phyloP scores from a whole-genome alignment of 208 protist species.

The Crithidia brevicula region DNA sequence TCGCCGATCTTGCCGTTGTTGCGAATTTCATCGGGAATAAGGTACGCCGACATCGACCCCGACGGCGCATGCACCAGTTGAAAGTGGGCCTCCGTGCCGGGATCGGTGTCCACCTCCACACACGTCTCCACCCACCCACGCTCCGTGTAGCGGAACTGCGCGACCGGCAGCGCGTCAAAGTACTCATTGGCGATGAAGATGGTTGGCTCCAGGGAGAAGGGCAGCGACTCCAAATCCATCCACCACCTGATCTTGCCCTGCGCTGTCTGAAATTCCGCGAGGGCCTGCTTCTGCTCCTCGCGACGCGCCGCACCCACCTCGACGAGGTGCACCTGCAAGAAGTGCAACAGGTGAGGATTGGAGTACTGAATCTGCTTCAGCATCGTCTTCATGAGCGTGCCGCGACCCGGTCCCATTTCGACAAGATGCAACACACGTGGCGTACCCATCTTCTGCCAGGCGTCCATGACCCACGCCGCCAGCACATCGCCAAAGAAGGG shows the following conservation, averaged over 20 bases:
- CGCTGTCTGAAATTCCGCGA: slow-evolving; percentile 85
- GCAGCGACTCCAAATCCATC: slow-evolving; percentile 85
- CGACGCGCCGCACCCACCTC: slow-evolving; percentile 83
- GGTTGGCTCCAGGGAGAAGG: slow-evolving; percentile 82
- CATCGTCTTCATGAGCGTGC: slow-evolving; percentile 91
- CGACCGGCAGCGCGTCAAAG: slow-evolving; percentile 93
- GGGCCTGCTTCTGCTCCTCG: slow-evolving; percentile 85
- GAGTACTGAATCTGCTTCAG: slow-evolving; percentile 84
- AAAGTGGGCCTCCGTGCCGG: slow-evolving; percentile 84
- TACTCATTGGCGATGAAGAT: slow-evolving; percentile 92
- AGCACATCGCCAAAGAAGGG: slow-evolving; percentile 92
- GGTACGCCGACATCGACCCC: slow-evolving; percentile 83
- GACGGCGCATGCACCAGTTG: slow-evolving; percentile 87
- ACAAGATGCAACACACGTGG: slow-evolving; percentile 89
- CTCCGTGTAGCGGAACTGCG: slow-evolving; percentile 93
- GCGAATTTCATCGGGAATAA: slow-evolving; percentile 88
- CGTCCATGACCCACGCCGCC: slow-evolving; percentile 90
- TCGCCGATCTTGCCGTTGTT: slow-evolving; percentile 69
- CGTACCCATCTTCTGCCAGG: slow-evolving; percentile 93
- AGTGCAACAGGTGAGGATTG: slow-evolving; percentile 90
- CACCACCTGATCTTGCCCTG: slow-evolving; percentile 90
- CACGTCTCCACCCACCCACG: slow-evolving; percentile 93
- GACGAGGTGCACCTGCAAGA: slow-evolving; percentile 86
- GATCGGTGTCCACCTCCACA: slow-evolving; percentile 90
- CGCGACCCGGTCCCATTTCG: slow-evolving; percentile 86